Percentiles rank a stretch among this genome's conserved stretches.
Conservation (phyloP, 495 filamentous ascomycete species). For the Bathelium albidoporum region DNA sequence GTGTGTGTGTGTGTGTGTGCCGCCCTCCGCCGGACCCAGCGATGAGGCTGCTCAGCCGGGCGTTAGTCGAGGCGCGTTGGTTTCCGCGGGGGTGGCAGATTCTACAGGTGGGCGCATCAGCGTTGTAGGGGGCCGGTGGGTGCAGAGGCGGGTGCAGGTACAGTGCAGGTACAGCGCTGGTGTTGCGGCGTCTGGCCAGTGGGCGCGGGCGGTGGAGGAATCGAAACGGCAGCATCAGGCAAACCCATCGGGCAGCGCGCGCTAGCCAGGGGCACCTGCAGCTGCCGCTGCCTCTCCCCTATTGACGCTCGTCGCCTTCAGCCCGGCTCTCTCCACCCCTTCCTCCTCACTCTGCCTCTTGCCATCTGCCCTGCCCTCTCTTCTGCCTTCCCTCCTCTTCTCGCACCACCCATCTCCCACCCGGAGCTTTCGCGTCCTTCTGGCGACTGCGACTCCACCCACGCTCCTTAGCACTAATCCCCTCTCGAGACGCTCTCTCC, state of each 20-base stretch:
- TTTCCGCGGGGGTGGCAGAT: too few relatives aligned
- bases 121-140: neutral
- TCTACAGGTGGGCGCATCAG: too few relatives aligned
- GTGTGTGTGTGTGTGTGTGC: too few relatives aligned
- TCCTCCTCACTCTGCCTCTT: neutral
- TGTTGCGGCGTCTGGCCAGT: too few relatives aligned
- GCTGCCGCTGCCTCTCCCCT: neutral
- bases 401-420: neutral
- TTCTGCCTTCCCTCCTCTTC: neutral
- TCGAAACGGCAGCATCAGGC: neutral
- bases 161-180: too few relatives aligned
- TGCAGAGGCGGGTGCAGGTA: too few relatives aligned
- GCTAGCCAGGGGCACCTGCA: conserved; percentile 1
- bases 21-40: too few relatives aligned
- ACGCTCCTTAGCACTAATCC: conserved; percentile 1
- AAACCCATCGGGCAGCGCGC: neutral
- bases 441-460: conserved; percentile 4
- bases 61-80: neutral
- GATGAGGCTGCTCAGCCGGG: neutral
- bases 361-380: neutral
- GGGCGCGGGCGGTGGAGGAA: neutral
- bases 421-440: neutral
- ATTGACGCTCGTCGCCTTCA: neutral
- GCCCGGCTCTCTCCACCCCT: neutral
- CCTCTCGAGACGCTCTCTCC: neutral